Conservation (phyloP, 495 filamentous ascomycete genomes). For the Penicillium paradoxum region DNA sequence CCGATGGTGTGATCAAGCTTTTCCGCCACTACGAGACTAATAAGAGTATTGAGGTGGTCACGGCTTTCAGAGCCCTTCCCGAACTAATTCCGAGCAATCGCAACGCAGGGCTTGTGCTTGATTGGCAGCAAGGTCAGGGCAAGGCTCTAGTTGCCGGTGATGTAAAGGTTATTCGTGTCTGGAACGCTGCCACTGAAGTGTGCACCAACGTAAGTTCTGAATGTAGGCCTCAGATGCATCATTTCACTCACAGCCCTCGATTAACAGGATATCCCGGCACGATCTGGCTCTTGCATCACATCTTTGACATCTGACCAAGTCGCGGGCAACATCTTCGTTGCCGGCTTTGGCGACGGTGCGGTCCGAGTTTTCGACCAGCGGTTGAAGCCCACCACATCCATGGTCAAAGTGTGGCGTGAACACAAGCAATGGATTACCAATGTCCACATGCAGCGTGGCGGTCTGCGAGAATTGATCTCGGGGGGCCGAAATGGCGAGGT, state of each 20-base stretch:
- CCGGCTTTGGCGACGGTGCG: conserved; percentile 95
- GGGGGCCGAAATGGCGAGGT: conserved; percentile 89
- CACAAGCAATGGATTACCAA: conserved; percentile 92
- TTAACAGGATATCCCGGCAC: conserved; percentile 80
- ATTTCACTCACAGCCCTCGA: background rate
- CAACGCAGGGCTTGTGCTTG: conserved; percentile 91
- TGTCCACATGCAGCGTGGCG: conserved; percentile 95
- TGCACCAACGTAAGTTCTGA: conserved; percentile 62
- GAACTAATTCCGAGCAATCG: conserved; percentile 88
- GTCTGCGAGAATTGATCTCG: conserved; percentile 80
- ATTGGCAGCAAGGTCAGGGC: conserved; percentile 98
- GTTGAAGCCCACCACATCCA: conserved; percentile 69
- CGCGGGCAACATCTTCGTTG: conserved; percentile 90
- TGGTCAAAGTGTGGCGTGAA: conserved; percentile 95
- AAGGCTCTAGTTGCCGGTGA: conserved; percentile 92
- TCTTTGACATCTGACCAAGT: conserved; percentile 95
- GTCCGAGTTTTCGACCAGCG: conserved; percentile 92
- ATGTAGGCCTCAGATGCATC: background rate
- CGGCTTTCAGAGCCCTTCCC: conserved; percentile 84
- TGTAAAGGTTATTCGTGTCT: conserved; percentile 90
- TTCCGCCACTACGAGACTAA: conserved; percentile 78
- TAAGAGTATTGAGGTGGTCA: conserved; percentile 75
- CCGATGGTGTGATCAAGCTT: conserved; percentile 90
- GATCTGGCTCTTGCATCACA: conserved; percentile 93
- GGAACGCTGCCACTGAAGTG: conserved; percentile 90